Evolutionary conservation across 306 rosid species (phyloP), one percentile per base, ranked within the genome.

Genomic region (Argentina anserina): DNA sequence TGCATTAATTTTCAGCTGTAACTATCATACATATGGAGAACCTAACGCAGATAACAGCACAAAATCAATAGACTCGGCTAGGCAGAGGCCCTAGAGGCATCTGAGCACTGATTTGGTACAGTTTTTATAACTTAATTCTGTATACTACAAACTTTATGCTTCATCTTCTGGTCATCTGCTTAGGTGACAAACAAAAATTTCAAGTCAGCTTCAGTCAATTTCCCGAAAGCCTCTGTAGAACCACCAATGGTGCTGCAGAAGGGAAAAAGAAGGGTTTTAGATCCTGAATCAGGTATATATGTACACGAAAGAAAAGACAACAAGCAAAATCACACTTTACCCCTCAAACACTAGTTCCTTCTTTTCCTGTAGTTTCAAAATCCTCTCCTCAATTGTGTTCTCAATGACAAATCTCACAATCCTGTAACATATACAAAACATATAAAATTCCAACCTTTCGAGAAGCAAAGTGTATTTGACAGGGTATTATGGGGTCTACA

Each of bases 321-420:
- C 59, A 31, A 61, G 36, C 58, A 18, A 71, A 74, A 69, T 56
- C 34, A 56, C 52, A 72, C 92, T 60, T 60, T 74, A 89, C 98
- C 96, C 98, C 85, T 94, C 98, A 78, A 94, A 94, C 70, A 89
- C 86, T 5, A 91, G 84, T 69, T 94, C 96, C 87, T 94, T 94
- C 82, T 88, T 89, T 79, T 94, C 91, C 79, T 94, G 97, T 76
- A 91, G 86, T 83, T 83, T 91, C 85, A 94, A 77, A 86, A 94
- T 94, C 84, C 89, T 89, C 87, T 94, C 98, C 90, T 94, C 97
- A 6, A 94, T 84, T 20, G 97, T 83, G 83, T 94, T 86, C 76
- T 89, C 98, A 10, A 94, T 94, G 41, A 89, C 81, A 71, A 94
- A 91, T 75, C 96, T 94, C 81, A 86, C 82, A 68, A 89, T 88